Percentiles rank a stretch among this genome's conserved stretches.
Conservation (phyloP, 805 yeast species). For the Candida stauntonica region DNA sequence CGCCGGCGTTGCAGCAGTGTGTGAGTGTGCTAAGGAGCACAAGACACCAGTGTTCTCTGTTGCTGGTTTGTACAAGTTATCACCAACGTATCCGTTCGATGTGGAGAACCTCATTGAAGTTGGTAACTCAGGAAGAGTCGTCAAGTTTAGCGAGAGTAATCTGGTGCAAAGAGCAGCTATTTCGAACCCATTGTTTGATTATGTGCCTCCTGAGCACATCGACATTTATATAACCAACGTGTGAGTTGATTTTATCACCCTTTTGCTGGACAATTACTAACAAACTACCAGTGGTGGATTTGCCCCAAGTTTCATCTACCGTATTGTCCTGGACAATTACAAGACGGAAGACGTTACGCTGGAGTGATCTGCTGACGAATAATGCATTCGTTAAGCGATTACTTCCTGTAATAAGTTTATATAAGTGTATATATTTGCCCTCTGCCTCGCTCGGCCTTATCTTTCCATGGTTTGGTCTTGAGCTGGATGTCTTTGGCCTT, state of each 20-base stretch:
- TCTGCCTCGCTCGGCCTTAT: slow-evolving; percentile 60
- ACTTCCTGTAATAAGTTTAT: no score
- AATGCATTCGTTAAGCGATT: not conserved
- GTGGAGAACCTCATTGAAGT: slow-evolving; percentile 83
- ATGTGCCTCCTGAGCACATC: slow-evolving; percentile 88
- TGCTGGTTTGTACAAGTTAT: slow-evolving; percentile 88
- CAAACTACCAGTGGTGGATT: slow-evolving; percentile 61
- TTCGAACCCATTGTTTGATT: slow-evolving; percentile 85
- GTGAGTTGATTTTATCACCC: slow-evolving; percentile 23
- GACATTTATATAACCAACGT: slow-evolving; percentile 92
- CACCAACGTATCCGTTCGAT: slow-evolving; percentile 83
- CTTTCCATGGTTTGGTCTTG: slow-evolving; percentile 40
- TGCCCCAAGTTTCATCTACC: slow-evolving; percentile 92
- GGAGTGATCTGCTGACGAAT: slow-evolving; percentile 29
- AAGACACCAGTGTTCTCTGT: slow-evolving; percentile 95
- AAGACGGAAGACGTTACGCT: slow-evolving; percentile 75
- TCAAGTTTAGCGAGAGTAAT: slow-evolving; percentile 66
- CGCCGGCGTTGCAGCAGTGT: slow-evolving; percentile 88
- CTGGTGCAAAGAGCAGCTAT: slow-evolving; percentile 73
- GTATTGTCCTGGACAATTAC: slow-evolving; percentile 93
- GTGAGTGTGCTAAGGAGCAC: slow-evolving; percentile 93
- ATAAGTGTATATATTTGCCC: no score
- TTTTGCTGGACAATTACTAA: slow-evolving; percentile 3
- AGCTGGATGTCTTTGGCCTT: slow-evolving; percentile 47
- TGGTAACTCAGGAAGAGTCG: slow-evolving; percentile 88